Conservation (phyloP, 1,284 basidiomycete genomes). For the Pascua guehoae region DNA sequence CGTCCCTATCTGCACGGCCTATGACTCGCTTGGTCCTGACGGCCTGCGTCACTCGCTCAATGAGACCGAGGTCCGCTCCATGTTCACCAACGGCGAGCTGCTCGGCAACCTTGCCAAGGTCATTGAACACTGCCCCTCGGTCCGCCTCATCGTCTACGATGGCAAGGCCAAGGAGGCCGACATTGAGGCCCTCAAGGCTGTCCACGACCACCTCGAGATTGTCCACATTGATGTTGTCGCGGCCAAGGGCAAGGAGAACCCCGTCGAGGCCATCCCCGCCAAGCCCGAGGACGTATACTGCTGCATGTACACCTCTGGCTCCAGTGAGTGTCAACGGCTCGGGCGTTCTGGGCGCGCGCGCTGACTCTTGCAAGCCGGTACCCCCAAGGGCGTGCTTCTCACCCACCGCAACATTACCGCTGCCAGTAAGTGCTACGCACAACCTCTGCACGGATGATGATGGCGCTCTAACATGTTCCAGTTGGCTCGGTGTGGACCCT, state of each 20-base stretch:
- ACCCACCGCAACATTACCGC: constrained; percentile 84
- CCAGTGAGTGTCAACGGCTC: constrained; percentile 36
- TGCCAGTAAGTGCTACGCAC: constrained; percentile 49
- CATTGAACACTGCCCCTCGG: constrained; percentile 63
- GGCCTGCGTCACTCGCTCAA: constrained; percentile 87
- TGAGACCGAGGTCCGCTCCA: constrained; percentile 67
- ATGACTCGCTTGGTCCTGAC: constrained; percentile 89
- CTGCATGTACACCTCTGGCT: constrained; percentile 94
- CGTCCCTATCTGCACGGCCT: constrained; percentile 86
- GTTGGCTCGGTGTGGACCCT: constrained; percentile 73
- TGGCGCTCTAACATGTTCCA: constrained; percentile 10
- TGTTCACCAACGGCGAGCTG: constrained; percentile 88
- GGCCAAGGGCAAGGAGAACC: constrained; percentile 58
- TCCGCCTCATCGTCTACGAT: constrained; percentile 83
- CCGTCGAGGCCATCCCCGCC: constrained; percentile 58
- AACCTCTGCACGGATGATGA: background rate
- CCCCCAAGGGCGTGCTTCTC: constrained; percentile 90
- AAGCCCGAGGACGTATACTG: constrained; percentile 68
- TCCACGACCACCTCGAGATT: constrained; percentile 55
- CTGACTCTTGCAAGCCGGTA: constrained; percentile 56
- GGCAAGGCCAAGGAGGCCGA: constrained; percentile 60
- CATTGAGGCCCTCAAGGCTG: constrained; percentile 52
- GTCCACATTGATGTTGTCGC: constrained; percentile 68
- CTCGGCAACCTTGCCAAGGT: constrained; percentile 69
- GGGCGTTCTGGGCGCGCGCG: background rate